Evolutionary conservation across 2,329 filamentous ascomycete genomes (phyloP).

Genomic region (Neopestalotiopsis clavispora): DNA sequence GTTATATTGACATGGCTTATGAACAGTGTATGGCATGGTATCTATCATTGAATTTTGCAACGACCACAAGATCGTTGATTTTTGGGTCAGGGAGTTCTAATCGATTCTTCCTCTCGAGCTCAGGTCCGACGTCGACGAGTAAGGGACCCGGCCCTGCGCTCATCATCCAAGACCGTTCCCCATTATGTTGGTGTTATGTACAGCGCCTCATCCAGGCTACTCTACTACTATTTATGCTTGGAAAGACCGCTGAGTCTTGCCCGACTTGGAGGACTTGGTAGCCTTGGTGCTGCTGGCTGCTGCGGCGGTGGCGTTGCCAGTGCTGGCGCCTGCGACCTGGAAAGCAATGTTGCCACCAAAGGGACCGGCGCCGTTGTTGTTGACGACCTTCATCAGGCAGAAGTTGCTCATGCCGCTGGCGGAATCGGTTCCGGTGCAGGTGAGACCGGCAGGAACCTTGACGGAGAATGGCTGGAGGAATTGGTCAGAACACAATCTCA

Average conservation of each 20-base stretch:
- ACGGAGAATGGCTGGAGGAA: constrained; percentile 20
- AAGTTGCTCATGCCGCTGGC: constrained; percentile 20
- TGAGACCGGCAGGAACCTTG: constrained; percentile 24
- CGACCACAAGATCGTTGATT: too few species aligned
- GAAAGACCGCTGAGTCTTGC: constrained; percentile 6
- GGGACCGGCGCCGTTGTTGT: constrained; percentile 24
- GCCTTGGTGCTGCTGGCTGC: neutral
- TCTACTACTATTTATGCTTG: neutral
- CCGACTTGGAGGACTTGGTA: constrained; percentile 3
- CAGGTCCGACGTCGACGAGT: neutral
- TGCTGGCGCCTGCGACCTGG: constrained; percentile 23
- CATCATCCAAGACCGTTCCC: neutral
- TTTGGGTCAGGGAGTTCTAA: too few species aligned
- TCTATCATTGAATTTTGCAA: too few species aligned
- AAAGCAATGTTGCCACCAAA: constrained; percentile 27
- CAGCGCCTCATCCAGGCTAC: neutral
- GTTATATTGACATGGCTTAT: too few species aligned
- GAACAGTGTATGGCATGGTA: too few species aligned
- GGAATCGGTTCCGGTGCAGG: constrained; percentile 23
- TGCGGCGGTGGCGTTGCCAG: neutral
- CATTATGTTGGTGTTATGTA: neutral
- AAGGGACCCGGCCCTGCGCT: neutral
- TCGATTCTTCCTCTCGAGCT: neutral
- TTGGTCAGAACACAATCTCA: neutral
- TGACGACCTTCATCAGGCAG: constrained; percentile 28